Evolutionary conservation across 1,139 yeast species (phyloP), one percentile per base, ranked within the genome.

Genomic region (Pichia sp.): DNA sequence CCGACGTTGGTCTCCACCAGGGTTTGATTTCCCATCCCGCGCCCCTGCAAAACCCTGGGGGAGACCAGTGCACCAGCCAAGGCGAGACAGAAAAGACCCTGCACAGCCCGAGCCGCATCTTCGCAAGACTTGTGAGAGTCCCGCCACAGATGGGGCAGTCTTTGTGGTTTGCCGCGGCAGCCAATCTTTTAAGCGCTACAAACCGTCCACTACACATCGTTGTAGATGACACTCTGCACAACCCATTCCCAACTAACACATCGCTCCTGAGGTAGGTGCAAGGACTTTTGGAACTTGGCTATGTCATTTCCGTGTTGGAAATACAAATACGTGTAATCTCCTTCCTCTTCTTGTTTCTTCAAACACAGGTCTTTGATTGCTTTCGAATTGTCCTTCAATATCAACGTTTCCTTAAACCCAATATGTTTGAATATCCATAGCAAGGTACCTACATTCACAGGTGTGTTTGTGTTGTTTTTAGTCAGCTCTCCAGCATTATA

Each of bases 171-270:
- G n/a, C n/a, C n/a, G n/a, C n/a, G n/a, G n/a, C n/a, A n/a, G n/a
- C n/a, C n/a, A n/a, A n/a, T n/a, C n/a, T n/a, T n/a, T 32, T 34
- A 7, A 11, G 20, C 7, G 16, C 7, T 7, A 30, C 9, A 30
- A 30, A n/a, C 7, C 4, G 18, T 2, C 9, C 9, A 23, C 7
- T 36, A 36, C n/a, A 36, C 39, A 23, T 15, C 15, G 9, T 36
- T 26, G 20, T 37, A 36, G 25, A 83, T 80, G 11, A 82, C 73
- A 57, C 87, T 77, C 56, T 84, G 90, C 1, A 83, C 86, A 1
- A 82, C 69, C 90, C 90, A 83, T 60, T 84, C 90, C 82, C 87
- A 82, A 55, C 76, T 69, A 8, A 79, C 43, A 23, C 26, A 16
- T 39, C 13, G 7, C 5, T 20, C 16, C 3, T 23, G 9, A 26